These are phyloP conservation scores for Apiotrichum porosum DNA, from an alignment of 1,284 basidiomycete species.

Conservation along the genomic window DNA sequence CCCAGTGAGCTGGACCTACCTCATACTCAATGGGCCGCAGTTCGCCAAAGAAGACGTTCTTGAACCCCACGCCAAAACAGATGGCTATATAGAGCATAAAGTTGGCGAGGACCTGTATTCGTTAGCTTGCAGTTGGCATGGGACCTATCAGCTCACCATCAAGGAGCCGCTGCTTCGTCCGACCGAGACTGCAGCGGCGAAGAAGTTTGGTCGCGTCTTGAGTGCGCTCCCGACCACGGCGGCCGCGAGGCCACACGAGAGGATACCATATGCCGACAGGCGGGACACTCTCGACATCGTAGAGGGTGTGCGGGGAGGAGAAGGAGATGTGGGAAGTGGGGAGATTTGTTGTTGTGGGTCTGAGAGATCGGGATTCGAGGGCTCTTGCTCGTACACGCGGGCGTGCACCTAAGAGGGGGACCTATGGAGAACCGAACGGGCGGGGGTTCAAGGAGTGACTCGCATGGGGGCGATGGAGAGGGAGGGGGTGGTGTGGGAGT, in stretches of 20 bases:
- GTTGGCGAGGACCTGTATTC: conserved; percentile 83
- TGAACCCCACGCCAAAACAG: conserved; percentile 68
- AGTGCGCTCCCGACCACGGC: conserved; percentile 73
- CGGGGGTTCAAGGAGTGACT: too few relatives aligned
- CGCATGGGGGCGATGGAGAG: too few relatives aligned
- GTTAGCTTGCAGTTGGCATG: too few relatives aligned
- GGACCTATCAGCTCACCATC: conserved; percentile 74
- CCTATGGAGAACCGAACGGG: too few relatives aligned
- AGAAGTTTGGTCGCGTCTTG: conserved; percentile 84
- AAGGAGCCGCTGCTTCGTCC: conserved; percentile 84
- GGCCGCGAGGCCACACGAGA: conserved; percentile 66
- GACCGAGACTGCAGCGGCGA: conserved; percentile 86
- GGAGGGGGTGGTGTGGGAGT: too few relatives aligned
- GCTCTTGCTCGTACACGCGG: too few relatives aligned
- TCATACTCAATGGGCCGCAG: conserved; percentile 87
- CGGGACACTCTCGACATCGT: conserved; percentile 28
- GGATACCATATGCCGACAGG: conserved; percentile 61
- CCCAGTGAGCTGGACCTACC: conserved; percentile 52
- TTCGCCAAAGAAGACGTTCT: conserved; percentile 86
- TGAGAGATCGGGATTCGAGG: too few relatives aligned
- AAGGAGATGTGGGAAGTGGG: too few relatives aligned
- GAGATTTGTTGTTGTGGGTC: too few relatives aligned
- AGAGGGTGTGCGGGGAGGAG: neutral
- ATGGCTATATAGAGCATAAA: conserved; percentile 77
- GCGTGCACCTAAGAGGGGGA: too few relatives aligned